These are phyloP conservation scores for Neurospora cerealis DNA, from an alignment of 495 filamentous ascomycete genomes.

Conservation along the genomic window DNA sequence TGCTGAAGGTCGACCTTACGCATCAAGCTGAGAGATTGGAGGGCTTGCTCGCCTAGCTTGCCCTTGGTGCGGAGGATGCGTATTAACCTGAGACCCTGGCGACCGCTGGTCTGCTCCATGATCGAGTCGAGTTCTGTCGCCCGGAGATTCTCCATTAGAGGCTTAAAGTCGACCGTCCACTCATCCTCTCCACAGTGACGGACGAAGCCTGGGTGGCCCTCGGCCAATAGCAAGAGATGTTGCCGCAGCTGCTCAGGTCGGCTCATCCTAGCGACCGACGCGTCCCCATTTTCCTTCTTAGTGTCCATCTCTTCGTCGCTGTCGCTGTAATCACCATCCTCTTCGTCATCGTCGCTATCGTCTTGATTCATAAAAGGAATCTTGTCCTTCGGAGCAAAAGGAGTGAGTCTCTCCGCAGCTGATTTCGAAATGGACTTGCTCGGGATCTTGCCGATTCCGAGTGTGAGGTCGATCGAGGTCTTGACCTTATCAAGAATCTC, in stretches of 20 bases:
- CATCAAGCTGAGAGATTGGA: conserved; percentile 64
- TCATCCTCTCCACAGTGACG: conserved; percentile 52
- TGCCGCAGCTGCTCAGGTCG: conserved; percentile 53
- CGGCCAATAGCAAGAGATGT: conserved; percentile 66
- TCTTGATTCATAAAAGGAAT: conserved; percentile 23
- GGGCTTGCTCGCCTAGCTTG: conserved; percentile 81
- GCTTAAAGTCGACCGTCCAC: conserved; percentile 72
- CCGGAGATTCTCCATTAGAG: conserved; percentile 55
- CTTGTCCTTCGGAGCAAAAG: conserved; percentile 31
- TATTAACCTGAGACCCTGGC: conserved; percentile 62
- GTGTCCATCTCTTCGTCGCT: conserved; percentile 26
- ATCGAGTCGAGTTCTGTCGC: conserved; percentile 68
- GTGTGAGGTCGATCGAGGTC: conserved; percentile 28
- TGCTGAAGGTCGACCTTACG: conserved; percentile 71
- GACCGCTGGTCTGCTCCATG: conserved; percentile 65
- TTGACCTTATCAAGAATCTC: conserved; percentile 36
- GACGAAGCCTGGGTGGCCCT: conserved; percentile 61
- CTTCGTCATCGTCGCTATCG: conserved; percentile 31
- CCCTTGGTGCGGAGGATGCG: conserved; percentile 77
- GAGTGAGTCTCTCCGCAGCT: conserved; percentile 30
- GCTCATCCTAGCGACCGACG: conserved; percentile 25
- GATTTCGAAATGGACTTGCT: conserved; percentile 29
- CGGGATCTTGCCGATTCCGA: conserved; percentile 37
- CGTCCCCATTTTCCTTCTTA: conserved; percentile 24
- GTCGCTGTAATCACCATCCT: conserved; percentile 29